Conservation (phyloP, 202 grass and related monocot species). For the Panicum virgatum region DNA sequence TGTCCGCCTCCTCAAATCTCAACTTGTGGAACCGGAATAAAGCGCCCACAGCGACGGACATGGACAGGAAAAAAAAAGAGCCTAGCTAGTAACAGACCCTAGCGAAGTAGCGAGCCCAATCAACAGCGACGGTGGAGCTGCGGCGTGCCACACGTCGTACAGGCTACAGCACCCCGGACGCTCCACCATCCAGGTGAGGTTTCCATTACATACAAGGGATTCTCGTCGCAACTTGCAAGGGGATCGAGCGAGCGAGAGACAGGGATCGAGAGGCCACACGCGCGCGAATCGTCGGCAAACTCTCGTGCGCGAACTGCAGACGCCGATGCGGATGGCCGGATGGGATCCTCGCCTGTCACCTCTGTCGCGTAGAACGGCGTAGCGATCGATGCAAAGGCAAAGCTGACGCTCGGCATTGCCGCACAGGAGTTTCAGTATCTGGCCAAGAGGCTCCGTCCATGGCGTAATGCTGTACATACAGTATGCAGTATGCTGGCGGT, state of each 20-base stretch:
- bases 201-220: too few species aligned
- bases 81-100: not conserved
- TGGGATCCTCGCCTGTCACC: too few species aligned
- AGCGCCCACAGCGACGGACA: constrained; percentile 1
- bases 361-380: too few species aligned
- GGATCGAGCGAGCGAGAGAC: too few species aligned
- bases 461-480: too few species aligned
- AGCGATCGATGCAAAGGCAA: too few species aligned
- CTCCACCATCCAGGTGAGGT: too few species aligned
- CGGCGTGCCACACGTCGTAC: not conserved
- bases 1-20: not conserved
- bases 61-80: not conserved
- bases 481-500: too few species aligned
- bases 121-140: not conserved
- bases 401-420: too few species aligned
- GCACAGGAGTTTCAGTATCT: too few species aligned
- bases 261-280: not conserved
- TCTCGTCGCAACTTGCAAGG: too few species aligned
- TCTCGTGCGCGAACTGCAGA: not conserved
- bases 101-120: not conserved
- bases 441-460: too few species aligned
- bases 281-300: not conserved
- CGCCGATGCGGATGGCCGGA: not conserved
- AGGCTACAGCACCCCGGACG: not conserved
- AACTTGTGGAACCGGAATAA: not conserved